Evolutionary conservation across 495 filamentous ascomycete species (phyloP).

Genomic region (Penicillium fimorum): DNA sequence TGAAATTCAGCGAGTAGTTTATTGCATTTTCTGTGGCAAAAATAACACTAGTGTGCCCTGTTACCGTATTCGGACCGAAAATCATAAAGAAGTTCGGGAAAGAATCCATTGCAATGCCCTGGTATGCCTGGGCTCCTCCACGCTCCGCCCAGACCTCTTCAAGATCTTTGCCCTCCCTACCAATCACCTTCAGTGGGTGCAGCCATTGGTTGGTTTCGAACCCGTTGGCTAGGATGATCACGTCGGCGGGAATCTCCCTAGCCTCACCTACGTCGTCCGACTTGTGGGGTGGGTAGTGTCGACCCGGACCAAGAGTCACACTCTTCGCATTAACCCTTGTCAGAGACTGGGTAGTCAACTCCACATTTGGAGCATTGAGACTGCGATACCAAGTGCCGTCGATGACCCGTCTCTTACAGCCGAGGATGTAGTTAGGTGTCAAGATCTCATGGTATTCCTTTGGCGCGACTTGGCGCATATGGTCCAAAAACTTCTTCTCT

Average conservation of each 20-base stretch:
- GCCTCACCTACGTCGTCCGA: conserved; percentile 33
- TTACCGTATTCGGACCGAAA: conserved; percentile 64
- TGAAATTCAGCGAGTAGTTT: conserved; percentile 45
- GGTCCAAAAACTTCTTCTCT: conserved; percentile 41
- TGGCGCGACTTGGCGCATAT: conserved; percentile 52
- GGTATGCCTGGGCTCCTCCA: conserved; percentile 64
- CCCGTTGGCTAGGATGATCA: conserved; percentile 60
- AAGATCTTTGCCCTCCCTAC: conserved; percentile 48
- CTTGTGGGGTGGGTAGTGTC: conserved; percentile 43
- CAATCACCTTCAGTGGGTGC: conserved; percentile 37
- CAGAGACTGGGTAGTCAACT: conserved; percentile 56
- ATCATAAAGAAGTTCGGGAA: conserved; percentile 71
- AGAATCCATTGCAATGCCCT: conserved; percentile 60
- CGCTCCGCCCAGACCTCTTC: conserved; percentile 54
- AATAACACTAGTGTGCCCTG: conserved; percentile 62
- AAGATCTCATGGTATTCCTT: conserved; percentile 64
- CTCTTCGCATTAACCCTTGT: conserved; percentile 47
- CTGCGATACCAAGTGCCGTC: conserved; percentile 55
- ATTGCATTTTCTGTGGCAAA: conserved; percentile 61
- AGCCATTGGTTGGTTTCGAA: conserved; percentile 48
- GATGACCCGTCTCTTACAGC: conserved; percentile 61
- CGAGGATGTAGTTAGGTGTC: conserved; percentile 59
- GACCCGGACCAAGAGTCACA: conserved; percentile 54
- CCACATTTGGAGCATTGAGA: conserved; percentile 53
- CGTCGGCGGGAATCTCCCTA: conserved; percentile 53